Conservation (phyloP, 768 basidiomycete genomes). For the Leucosporidium scottii region DNA sequence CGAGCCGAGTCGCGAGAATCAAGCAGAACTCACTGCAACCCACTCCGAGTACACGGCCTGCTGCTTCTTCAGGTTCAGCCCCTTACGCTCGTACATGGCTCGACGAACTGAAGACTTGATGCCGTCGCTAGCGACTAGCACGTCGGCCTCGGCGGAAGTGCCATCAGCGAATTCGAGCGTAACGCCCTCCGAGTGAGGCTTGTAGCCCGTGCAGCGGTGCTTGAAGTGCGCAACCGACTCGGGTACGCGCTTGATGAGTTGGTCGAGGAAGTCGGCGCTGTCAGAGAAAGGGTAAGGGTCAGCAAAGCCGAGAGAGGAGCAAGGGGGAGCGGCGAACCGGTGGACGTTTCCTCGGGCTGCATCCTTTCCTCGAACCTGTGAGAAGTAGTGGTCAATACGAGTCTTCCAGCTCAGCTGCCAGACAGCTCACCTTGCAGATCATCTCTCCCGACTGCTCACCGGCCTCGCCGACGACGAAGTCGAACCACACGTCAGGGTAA, state of each 20-base stretch:
- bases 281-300: neutral
- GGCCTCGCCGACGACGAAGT: neutral
- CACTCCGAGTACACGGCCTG: slow-evolving; percentile 25
- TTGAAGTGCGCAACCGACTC: neutral
- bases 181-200: neutral
- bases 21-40: slow-evolving; percentile 12
- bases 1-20: too few species aligned
- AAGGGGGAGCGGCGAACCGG: neutral
- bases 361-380: too few species aligned
- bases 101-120: neutral
- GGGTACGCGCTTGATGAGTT: slow-evolving; percentile 1
- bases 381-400: too few species aligned
- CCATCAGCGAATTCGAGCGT: neutral
- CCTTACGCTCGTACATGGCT: slow-evolving; percentile 19
- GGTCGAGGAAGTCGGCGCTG: slow-evolving; percentile 7
- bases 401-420: too few species aligned
- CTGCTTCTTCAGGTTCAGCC: slow-evolving; percentile 13
- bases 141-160: slow-evolving; percentile 1
- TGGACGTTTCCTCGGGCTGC: neutral
- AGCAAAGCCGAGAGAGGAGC: neutral
- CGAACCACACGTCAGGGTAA: neutral
- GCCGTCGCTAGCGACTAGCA: neutral
- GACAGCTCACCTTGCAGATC: neutral
- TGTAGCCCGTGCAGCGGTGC: neutral
- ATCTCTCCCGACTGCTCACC: neutral